phyloP scores from a whole-genome alignment of 805 yeast genomes.

The Barnettozyma pratensis region DNA sequence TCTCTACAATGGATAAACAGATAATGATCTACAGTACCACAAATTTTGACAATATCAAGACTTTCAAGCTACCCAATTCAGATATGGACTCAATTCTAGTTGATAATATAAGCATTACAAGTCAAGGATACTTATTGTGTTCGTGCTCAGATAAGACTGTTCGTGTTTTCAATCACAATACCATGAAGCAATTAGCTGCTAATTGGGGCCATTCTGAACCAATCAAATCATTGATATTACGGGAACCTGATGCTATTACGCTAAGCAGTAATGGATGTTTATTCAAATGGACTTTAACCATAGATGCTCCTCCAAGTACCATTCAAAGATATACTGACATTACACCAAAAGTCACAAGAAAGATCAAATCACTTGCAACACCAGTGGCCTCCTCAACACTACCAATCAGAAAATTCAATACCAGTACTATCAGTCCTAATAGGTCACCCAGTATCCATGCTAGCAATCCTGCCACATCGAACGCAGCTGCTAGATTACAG shows the following conservation, averaged over 20 bases:
- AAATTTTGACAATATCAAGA: slow-evolving; percentile 29
- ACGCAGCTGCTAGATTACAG: slow-evolving; percentile 11
- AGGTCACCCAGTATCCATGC: neutral
- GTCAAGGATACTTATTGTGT: slow-evolving; percentile 30
- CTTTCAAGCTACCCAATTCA: slow-evolving; percentile 37
- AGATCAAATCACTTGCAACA: slow-evolving; percentile 14
- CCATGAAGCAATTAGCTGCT: slow-evolving; percentile 42
- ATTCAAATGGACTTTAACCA: slow-evolving; percentile 37
- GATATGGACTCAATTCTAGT: slow-evolving; percentile 40
- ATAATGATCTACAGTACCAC: slow-evolving; percentile 35
- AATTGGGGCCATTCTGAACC: slow-evolving; percentile 61
- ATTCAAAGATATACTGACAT: slow-evolving; percentile 17
- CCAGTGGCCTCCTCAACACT: slow-evolving; percentile 1
- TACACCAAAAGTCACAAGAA: slow-evolving; percentile 24
- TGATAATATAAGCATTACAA: slow-evolving; percentile 36
- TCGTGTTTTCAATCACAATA: slow-evolving; percentile 39
- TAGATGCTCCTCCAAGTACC: neutral
- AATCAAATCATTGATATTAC: slow-evolving; percentile 36
- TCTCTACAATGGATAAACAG: slow-evolving; percentile 49
- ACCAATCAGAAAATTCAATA: neutral
- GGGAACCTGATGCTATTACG: slow-evolving; percentile 29
- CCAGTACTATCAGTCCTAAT: neutral
- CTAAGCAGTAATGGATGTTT: slow-evolving; percentile 51
- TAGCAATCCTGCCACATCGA: slow-evolving; percentile 9
- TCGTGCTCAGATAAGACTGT: slow-evolving; percentile 56